Conservation (phyloP, 2,329 filamentous ascomycete species). For the Claviceps lovelessii region DNA sequence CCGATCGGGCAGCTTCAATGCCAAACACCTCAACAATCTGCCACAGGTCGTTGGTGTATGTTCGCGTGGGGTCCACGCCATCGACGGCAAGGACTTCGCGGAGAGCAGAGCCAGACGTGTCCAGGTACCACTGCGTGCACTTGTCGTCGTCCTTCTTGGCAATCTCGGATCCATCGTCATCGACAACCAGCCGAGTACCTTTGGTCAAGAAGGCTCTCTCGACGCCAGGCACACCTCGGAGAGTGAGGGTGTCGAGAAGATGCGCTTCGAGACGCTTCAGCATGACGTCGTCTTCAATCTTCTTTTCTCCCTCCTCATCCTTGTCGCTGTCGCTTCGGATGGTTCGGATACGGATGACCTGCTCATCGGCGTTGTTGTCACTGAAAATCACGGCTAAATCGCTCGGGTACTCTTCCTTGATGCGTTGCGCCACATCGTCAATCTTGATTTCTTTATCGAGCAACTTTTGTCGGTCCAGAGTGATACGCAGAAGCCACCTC, state of each 20-base stretch:
- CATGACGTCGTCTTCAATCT: constrained; percentile 76
- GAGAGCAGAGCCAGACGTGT: constrained; percentile 82
- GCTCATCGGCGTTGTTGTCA: constrained; percentile 93
- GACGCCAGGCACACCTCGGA: constrained; percentile 80
- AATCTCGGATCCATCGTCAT: constrained; percentile 56
- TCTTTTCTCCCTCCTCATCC: constrained; percentile 48
- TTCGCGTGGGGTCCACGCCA: constrained; percentile 73
- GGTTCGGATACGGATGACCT: constrained; percentile 84
- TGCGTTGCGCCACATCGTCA: constrained; percentile 75
- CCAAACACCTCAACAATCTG: constrained; percentile 91
- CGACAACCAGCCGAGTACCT: constrained; percentile 53
- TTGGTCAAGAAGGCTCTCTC: constrained; percentile 88
- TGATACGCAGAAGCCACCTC: constrained; percentile 87
- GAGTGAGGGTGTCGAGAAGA: constrained; percentile 76
- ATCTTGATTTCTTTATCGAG: constrained; percentile 88
- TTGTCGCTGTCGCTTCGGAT: constrained; percentile 56
- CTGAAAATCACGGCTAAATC: constrained; percentile 91
- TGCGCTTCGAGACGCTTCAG: constrained; percentile 85
- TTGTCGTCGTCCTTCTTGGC: constrained; percentile 57
- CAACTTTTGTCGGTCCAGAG: constrained; percentile 84
- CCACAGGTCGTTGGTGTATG: constrained; percentile 90
- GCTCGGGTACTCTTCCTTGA: constrained; percentile 75
- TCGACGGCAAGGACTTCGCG: constrained; percentile 72
- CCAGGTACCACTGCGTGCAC: constrained; percentile 89
- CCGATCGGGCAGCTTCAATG: constrained; percentile 83